Base-by-base conservation (phyloP, 371 early-diverging fungal species). In the Rhizopus microsporus region DNA sequence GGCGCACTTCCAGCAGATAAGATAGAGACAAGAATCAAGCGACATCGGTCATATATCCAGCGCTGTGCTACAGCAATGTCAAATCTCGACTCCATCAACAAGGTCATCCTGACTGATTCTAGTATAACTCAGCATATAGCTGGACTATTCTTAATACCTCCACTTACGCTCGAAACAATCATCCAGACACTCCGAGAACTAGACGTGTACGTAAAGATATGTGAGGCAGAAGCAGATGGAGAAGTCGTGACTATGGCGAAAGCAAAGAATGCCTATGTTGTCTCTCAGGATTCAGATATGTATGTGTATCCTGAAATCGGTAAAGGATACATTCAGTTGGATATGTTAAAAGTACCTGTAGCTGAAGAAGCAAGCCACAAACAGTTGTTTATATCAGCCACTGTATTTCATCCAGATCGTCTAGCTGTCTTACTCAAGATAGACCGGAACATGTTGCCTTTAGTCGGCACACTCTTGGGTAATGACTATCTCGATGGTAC, bases 251-350 rank as follows among this genome's bases (percentile, higher is more conserved):
- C 47, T 9, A 37, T 77, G 51, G 81, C 85, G 0, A 62, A 69
- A 44, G 62, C 72, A 35, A 63, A 60, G 23, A 60, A 72, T 3
- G 85, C 75, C 0, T 85, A 81, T 43, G 75, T 76, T 3, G 67
- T 85, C 3, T 82, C 82, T 63, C 76, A 78, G 57, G 85, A 85
- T 52, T 83, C 85, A 8, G 85, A 85, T 48, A 82, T 82, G 70
- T 74, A 77, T 51, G 76, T 82, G 4, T 80, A 75, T 60, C 78
- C 82, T n/a, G 59, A 66, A 0, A 68, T 73, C 17, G 74, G 74
- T 7, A 72, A 74, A 56, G 83, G 82, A 0, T 85, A 85, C 54
- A 80, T 85, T 9, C 81, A 82, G 6, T 68, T 85, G 23, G 80
- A 79, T 29, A 60, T 60, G 3, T 60, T 83, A 15, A 61, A 49